Conservation (phyloP, 441 rosid species). For the Gossypium schwendimanii region DNA sequence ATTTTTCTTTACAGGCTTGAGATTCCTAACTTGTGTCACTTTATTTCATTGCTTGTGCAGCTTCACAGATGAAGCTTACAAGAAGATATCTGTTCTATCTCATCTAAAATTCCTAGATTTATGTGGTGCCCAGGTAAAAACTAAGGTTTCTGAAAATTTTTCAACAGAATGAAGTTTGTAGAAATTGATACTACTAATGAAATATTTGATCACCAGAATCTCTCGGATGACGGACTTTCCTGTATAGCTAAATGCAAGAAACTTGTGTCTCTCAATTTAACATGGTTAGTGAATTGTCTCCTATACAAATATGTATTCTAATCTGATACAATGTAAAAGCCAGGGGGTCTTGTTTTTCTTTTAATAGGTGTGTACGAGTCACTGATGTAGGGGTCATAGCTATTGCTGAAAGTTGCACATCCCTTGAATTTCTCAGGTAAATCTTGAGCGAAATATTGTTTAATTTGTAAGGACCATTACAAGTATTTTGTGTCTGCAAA, state of each 20-base stretch:
- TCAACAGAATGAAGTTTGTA: background rate
- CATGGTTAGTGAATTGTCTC: slow-evolving; percentile 51
- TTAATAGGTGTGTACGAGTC: slow-evolving; percentile 65
- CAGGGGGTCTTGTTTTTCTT: background rate
- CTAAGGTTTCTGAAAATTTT: slow-evolving; percentile 16
- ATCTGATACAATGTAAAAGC: slow-evolving; percentile 7
- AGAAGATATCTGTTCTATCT: slow-evolving; percentile 53
- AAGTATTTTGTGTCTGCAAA: background rate
- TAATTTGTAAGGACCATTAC: background rate
- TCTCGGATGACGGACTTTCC: slow-evolving; percentile 77
- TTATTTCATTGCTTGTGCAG: slow-evolving; percentile 33
- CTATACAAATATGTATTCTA: background rate
- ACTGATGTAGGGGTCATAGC: slow-evolving; percentile 70
- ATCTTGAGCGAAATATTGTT: background rate
- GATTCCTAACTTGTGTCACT: slow-evolving; percentile 15
- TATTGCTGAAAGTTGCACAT: slow-evolving; percentile 61
- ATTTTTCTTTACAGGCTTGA: background rate
- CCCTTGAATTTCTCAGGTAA: slow-evolving; percentile 79
- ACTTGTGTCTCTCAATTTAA: slow-evolving; percentile 66
- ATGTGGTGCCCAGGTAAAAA: slow-evolving; percentile 85
- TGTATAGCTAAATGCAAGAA: slow-evolving; percentile 68
- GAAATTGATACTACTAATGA: slow-evolving; percentile 10
- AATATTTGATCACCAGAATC: slow-evolving; percentile 43
- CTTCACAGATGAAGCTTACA: slow-evolving; percentile 71
- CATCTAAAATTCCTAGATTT: slow-evolving; percentile 66